A percentile compares a stretch with the other conserved stretches of the same genome.
These are phyloP conservation scores for Hanseniaspora vineae DNA, from an alignment of 805 yeast species.

Conservation along the genomic window DNA sequence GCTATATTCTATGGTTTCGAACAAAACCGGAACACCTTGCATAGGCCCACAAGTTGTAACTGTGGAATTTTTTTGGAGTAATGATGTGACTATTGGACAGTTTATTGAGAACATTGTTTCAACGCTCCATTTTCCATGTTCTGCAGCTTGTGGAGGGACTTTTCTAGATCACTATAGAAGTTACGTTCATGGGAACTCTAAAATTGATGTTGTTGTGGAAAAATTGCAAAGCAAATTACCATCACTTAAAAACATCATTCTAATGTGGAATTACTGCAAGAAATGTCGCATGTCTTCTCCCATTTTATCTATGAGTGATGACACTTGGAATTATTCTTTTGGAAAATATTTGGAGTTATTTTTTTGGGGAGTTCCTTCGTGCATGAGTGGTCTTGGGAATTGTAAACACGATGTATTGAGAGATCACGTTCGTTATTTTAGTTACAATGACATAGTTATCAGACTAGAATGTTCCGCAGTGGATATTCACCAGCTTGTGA, in stretches of 20 bases:
- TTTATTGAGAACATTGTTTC: conserved; percentile 68
- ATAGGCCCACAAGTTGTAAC: conserved; percentile 78
- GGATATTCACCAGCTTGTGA: conserved; percentile 64
- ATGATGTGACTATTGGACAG: conserved; percentile 81
- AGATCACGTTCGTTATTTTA: conserved; percentile 75
- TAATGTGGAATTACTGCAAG: conserved; percentile 89
- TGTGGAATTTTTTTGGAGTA: conserved; percentile 81
- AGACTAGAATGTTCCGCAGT: conserved; percentile 65
- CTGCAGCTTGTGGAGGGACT: conserved; percentile 68
- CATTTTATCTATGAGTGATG: conserved; percentile 67
- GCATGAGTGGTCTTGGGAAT: conserved; percentile 43
- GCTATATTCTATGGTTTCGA: conserved; percentile 70
- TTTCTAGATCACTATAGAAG: conserved; percentile 67
- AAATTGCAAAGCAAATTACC: conserved; percentile 41
- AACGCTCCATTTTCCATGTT: conserved; percentile 55
- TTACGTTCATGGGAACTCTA: conserved; percentile 80
- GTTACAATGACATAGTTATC: conserved; percentile 65
- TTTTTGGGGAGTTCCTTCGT: conserved; percentile 55
- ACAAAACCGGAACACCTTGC: conserved; percentile 81
- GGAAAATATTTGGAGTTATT: conserved; percentile 84
- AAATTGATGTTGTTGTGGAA: conserved; percentile 67
- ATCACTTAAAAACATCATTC: conserved; percentile 50
- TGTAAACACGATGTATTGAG: conserved; percentile 75
- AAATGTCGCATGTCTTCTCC: conserved; percentile 67
- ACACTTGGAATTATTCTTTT: conserved; percentile 80